Percentiles rank a stretch among this genome's conserved stretches.
Conservation (phyloP, 2,329 filamentous ascomycete species). For the Xylaria sp. region DNA sequence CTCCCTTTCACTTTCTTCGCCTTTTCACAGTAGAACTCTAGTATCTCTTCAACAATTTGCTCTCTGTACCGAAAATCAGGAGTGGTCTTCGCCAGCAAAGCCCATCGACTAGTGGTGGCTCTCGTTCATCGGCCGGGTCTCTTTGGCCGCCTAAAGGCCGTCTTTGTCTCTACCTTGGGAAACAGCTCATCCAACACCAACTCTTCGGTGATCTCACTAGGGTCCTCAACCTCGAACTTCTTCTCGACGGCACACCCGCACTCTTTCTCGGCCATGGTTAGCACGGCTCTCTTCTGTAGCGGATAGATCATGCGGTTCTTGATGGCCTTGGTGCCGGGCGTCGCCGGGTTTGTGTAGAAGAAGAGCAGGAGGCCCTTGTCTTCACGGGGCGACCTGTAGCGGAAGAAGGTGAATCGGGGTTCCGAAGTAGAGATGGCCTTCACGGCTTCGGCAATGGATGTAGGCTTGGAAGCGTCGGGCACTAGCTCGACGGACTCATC, state of each 20-base stretch:
- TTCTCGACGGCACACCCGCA: conserved; percentile 75
- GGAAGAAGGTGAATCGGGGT: conserved; percentile 83
- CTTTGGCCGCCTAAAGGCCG: conserved; percentile 81
- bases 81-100: not conserved
- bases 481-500: conserved; percentile 77
- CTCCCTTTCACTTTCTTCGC: conserved; percentile 9
- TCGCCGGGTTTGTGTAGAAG: conserved; percentile 82
- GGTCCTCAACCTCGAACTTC: conserved; percentile 75
- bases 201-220: conserved; percentile 76
- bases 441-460: conserved; percentile 68
- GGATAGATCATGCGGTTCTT: conserved; percentile 90
- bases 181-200: conserved; percentile 74
- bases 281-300: conserved; percentile 73
- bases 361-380: conserved; percentile 74
- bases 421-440: conserved; percentile 72
- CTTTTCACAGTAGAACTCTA: not conserved
- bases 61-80: conserved; percentile 1
- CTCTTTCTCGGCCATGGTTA: conserved; percentile 72
- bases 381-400: conserved; percentile 69
- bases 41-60: conserved; percentile 7
- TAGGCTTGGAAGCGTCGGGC: conserved; percentile 60
- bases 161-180: conserved; percentile 72
- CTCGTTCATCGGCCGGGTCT: conserved; percentile 71
- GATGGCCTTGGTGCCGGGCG: conserved; percentile 71
- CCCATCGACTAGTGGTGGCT: not conserved